phyloP scores from a whole-genome alignment of 495 filamentous ascomycete species.

The Clavariopsis aquatica region DNA sequence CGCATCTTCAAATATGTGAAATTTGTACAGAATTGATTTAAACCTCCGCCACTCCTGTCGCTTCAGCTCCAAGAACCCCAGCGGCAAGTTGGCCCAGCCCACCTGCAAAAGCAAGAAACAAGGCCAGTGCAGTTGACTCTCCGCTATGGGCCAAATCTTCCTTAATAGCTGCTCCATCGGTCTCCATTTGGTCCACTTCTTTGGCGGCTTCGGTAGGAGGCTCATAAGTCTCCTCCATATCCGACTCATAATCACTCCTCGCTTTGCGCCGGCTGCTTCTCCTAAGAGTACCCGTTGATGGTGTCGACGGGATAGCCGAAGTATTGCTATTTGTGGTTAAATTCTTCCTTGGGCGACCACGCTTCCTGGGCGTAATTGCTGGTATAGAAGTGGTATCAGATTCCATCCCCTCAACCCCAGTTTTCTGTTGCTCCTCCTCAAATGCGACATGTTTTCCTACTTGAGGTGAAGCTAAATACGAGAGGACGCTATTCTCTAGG shows the following conservation, averaged over 20 bases:
- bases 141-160: conserved; percentile 31
- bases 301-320: neutral
- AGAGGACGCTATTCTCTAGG: conserved; percentile 33
- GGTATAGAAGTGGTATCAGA: neutral
- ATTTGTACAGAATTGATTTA: neutral
- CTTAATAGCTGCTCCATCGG: conserved; percentile 7
- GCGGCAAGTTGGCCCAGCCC: conserved; percentile 31
- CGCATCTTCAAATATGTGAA: neutral
- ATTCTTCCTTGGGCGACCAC: conserved; percentile 36
- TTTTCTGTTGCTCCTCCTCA: conserved; percentile 2
- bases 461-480: conserved; percentile 10
- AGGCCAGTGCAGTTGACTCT: conserved; percentile 31
- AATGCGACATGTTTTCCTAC: conserved; percentile 36
- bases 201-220: conserved; percentile 2
- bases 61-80: conserved; percentile 33
- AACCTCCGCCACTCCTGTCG: neutral
- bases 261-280: conserved; percentile 27
- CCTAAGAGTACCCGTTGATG: conserved; percentile 8
- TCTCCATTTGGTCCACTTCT: conserved; percentile 27
- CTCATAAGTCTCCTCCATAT: conserved; percentile 29
- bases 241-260: conserved; percentile 21
- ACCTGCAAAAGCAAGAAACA: conserved; percentile 23
- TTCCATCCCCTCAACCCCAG: conserved; percentile 5
- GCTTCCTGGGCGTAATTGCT: conserved; percentile 22
- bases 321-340: conserved; percentile 4